These are phyloP conservation scores for Backusella psychrophila DNA, from an alignment of 192 early-diverging fungal genomes.

Conservation along the genomic window DNA sequence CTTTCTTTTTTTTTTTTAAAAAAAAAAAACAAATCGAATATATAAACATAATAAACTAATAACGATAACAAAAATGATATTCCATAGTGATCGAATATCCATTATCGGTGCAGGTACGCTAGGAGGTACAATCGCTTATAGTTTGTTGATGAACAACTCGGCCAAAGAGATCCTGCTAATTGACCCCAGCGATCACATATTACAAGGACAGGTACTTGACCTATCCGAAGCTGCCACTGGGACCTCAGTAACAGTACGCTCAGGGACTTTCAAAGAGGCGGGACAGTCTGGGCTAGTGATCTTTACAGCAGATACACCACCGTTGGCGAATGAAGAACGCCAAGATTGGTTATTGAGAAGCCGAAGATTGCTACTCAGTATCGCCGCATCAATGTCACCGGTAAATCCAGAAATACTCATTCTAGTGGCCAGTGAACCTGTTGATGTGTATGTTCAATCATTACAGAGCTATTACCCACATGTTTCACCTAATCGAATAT, in stretches of 20 bases:
- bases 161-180: slow-evolving; percentile 65
- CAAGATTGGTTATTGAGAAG: not conserved
- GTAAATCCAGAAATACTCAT: not conserved
- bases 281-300: slow-evolving; percentile 81
- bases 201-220: slow-evolving; percentile 75
- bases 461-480: not conserved
- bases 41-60: not conserved
- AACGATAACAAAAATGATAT: not conserved
- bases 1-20: not conserved
- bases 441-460: not conserved
- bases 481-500: not conserved
- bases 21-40: not conserved
- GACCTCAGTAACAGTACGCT: slow-evolving; percentile 55
- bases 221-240: slow-evolving; percentile 75
- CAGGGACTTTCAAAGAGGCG: slow-evolving; percentile 62
- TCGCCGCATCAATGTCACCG: not conserved
- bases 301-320: slow-evolving; percentile 71
- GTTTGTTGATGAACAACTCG: slow-evolving; percentile 62
- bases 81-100: slow-evolving; percentile 37
- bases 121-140: slow-evolving; percentile 68
- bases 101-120: slow-evolving; percentile 77
- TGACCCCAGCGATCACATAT: slow-evolving; percentile 59
- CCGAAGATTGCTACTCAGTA: not conserved
- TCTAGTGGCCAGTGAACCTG: not conserved
- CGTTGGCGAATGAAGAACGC: not conserved